Evolutionary conservation across 306 rosid genomes (phyloP).

Genomic region (Sophora flavescens): DNA sequence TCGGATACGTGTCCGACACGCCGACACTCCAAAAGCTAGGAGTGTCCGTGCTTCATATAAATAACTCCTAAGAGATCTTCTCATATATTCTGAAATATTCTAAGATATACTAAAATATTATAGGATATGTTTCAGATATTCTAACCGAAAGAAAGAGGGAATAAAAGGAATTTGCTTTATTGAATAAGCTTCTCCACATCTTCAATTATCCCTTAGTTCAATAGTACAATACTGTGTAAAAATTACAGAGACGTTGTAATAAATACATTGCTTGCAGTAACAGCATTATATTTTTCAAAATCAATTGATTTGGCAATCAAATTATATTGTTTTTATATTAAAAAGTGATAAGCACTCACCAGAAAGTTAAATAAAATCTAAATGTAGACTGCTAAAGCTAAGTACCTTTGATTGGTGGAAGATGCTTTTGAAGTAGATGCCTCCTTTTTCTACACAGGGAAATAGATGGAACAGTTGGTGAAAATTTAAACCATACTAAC

Average conservation of each 20-base stretch:
- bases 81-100: no score
- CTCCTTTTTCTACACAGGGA: conserved; percentile 73
- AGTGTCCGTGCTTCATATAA: no score
- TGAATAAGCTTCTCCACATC: conserved; percentile 25
- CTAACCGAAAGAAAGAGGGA: background rate
- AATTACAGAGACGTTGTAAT: background rate
- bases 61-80: no score
- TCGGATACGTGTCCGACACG: no score
- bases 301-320: conserved; percentile 9
- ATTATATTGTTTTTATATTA: background rate
- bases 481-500: conserved; percentile 33
- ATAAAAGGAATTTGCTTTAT: conserved; percentile 3
- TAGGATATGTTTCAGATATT: no score
- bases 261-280: conserved; percentile 18
- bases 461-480: conserved; percentile 36
- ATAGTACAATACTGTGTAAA: conserved; percentile 1
- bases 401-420: conserved; percentile 67
- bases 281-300: conserved; percentile 16
- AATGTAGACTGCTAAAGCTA: conserved; percentile 5
- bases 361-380: background rate
- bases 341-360: conserved; percentile 13
- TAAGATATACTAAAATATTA: no score
- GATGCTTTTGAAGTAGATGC: conserved; percentile 54
- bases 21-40: no score
- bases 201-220: conserved; percentile 14